Percentiles rank a stretch among this genome's conserved stretches.
These are phyloP conservation scores for Camelina hispida DNA, from an alignment of 345 rosid species.

Conservation along the genomic window DNA sequence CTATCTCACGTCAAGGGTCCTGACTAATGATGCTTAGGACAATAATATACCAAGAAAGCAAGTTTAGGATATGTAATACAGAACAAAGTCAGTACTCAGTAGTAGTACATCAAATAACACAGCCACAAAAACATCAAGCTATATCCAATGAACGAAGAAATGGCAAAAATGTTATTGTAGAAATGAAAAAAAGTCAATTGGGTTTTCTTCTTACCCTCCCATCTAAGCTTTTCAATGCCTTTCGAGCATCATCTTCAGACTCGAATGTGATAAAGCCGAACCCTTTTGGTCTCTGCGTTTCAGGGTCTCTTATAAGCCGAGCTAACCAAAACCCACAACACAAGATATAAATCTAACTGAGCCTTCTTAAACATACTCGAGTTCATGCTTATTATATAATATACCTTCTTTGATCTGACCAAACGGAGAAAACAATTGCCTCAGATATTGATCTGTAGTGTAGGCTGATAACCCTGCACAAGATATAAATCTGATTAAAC, in stretches of 20 bases:
- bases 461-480: slow-evolving; percentile 59
- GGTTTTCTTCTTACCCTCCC: slow-evolving; percentile 58
- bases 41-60: no score
- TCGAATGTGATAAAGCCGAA: slow-evolving; percentile 71
- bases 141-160: no score
- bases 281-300: slow-evolving; percentile 70
- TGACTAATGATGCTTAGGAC: no score
- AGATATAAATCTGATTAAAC: slow-evolving; percentile 45
- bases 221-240: slow-evolving; percentile 65
- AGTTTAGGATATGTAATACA: neutral
- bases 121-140: no score
- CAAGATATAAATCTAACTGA: slow-evolving; percentile 29
- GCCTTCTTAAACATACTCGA: slow-evolving; percentile 26
- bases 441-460: slow-evolving; percentile 54
- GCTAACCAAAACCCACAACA: slow-evolving; percentile 42
- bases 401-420: slow-evolving; percentile 64
- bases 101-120: neutral
- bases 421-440: slow-evolving; percentile 58
- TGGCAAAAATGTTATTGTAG: no score
- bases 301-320: slow-evolving; percentile 53
- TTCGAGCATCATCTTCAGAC: slow-evolving; percentile 59
- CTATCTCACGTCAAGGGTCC: no score
- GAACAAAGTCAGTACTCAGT: neutral
- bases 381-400: neutral
- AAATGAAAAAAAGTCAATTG: neutral